Evolutionary conservation across 148 eudicot genomes (phyloP).

Genomic region (Beta vulgaris): DNA sequence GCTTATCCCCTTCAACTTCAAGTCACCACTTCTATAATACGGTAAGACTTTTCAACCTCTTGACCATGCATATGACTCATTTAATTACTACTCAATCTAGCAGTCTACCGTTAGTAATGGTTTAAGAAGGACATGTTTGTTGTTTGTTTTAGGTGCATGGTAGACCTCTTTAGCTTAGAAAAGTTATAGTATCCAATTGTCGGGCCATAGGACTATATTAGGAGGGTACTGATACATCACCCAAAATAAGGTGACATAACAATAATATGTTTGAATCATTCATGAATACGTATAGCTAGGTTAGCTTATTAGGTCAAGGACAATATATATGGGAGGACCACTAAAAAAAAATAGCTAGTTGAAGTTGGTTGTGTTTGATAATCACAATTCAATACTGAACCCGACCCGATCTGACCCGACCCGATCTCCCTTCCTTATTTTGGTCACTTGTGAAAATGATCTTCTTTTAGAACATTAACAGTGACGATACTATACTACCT

Average conservation of each 20-base stretch:
- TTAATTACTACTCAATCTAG: neutral
- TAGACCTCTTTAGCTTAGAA: slow-evolving; percentile 6
- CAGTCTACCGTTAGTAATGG: neutral
- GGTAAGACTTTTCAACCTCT: too few species aligned
- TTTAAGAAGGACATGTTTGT: slow-evolving; percentile 16
- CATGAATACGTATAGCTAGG: neutral
- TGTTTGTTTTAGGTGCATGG: slow-evolving; percentile 14
- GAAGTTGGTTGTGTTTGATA: neutral
- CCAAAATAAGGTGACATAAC: slow-evolving; percentile 1
- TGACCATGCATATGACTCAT: neutral
- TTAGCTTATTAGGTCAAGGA: slow-evolving; percentile 18
- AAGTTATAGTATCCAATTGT: slow-evolving; percentile 23
- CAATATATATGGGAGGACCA: slow-evolving; percentile 5
- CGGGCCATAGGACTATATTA: slow-evolving; percentile 19
- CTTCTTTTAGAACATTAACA: neutral
- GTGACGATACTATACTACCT: slow-evolving; percentile 5
- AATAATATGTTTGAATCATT: neutral
- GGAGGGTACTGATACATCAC: slow-evolving; percentile 22
- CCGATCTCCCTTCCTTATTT: too few species aligned
- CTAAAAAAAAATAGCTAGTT: neutral
- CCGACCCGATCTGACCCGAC: too few species aligned
- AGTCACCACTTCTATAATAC: too few species aligned
- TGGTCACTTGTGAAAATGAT: neutral
- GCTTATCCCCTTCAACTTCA: too few species aligned
- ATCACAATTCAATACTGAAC: neutral